Conservation (phyloP, 345 rosid species). For the Luvunga scandens region DNA sequence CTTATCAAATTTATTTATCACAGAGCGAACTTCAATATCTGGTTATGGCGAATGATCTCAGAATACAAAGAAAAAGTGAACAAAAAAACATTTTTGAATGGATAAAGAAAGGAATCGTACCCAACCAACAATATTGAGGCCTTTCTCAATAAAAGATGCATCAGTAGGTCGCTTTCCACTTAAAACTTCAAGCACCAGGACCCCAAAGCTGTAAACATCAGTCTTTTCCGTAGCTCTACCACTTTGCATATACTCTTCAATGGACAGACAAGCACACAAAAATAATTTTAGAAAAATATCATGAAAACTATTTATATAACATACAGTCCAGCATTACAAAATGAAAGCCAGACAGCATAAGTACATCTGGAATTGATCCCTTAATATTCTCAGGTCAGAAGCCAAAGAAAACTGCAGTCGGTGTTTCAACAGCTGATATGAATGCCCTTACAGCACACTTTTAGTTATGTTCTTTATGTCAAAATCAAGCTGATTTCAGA, state of each 20-base stretch:
- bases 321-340: not conserved
- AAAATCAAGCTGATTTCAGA: not conserved
- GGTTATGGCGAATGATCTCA: not conserved
- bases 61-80: not conserved
- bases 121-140: constrained; percentile 98
- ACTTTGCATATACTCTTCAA: constrained; percentile 91
- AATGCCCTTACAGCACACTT: not conserved
- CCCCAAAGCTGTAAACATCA: constrained; percentile 96
- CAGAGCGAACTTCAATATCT: not conserved
- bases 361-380: not conserved
- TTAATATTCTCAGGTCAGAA: not conserved
- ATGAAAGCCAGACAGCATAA: constrained; percentile 5
- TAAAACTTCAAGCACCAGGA: constrained; percentile 84
- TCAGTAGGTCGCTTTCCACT: constrained; percentile 98
- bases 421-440: not conserved
- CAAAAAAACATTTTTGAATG: not conserved
- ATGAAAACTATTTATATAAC: not conserved
- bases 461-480: not conserved
- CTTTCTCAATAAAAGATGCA: constrained; percentile 95
- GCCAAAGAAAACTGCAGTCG: constrained; percentile 1
- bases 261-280: constrained; percentile 8
- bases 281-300: not conserved
- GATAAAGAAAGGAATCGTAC: constrained; percentile 38
- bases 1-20: not conserved
- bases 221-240: constrained; percentile 99